Evolutionary conservation across 306 rosid genomes (phyloP).

Genomic region (Cucurbita moschata): DNA sequence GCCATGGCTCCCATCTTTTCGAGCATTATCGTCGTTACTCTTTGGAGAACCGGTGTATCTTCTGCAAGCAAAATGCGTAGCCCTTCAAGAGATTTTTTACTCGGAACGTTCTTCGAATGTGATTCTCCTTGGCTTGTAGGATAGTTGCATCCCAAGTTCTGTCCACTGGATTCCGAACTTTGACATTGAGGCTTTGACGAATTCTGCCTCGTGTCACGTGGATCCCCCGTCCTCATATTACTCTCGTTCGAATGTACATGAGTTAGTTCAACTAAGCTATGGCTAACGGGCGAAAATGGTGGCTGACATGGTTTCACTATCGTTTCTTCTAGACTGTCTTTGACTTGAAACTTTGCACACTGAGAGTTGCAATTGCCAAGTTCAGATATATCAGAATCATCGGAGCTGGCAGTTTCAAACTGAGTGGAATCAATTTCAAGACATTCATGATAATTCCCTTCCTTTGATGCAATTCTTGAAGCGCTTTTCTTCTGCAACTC

Average conservation of each 20-base stretch:
- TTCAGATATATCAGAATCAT: conserved; percentile 65
- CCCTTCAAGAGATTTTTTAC: conserved; percentile 66
- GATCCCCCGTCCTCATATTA: conserved; percentile 15
- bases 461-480: conserved; percentile 27
- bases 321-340: conserved; percentile 28
- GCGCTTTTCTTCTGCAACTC: conserved; percentile 44
- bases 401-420: conserved; percentile 61
- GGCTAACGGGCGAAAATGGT: conserved; percentile 19
- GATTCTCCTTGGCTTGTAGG: conserved; percentile 13
- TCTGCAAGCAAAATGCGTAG: conserved; percentile 77
- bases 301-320: conserved; percentile 18
- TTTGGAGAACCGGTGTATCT: conserved; percentile 89
- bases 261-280: conserved; percentile 44
- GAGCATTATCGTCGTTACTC: conserved; percentile 94
- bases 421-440: conserved; percentile 83
- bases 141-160: conserved; percentile 8
- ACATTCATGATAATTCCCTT: conserved; percentile 55
- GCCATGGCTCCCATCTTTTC: conserved; percentile 94
- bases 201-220: neutral
- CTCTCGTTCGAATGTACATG: conserved; percentile 22
- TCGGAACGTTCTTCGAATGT: conserved; percentile 26
- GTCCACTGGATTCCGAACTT: conserved; percentile 22
- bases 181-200: conserved; percentile 16
- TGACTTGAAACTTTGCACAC: conserved; percentile 10
- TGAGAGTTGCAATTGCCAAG: conserved; percentile 19